Evolutionary conservation across 495 filamentous ascomycete genomes (phyloP), one percentile per base, ranked within the genome.

Genomic region (Penicillium roqueforti): DNA sequence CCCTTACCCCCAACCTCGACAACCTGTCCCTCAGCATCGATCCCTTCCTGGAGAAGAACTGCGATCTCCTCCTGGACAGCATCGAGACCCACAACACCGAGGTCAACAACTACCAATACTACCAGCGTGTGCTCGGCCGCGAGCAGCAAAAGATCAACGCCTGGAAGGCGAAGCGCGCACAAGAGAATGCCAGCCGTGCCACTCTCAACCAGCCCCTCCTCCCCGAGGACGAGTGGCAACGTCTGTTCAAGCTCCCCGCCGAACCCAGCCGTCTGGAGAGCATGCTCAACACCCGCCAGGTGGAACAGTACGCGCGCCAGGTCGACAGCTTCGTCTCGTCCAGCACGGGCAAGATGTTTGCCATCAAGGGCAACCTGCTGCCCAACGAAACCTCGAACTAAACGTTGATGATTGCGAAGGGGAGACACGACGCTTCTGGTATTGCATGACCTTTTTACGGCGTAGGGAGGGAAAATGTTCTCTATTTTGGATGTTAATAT

Each of bases 41-140:
- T 67, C 93, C 93, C 23, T 97, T 93, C 80, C 83, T 98, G n/a
- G 92, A 96, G 80, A 95, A 96, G 81, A 95, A 92, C 53, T 93
- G 89, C 73, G 92, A 98, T 66, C 83, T 95, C 57, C 83, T 98
- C 22, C 84, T 98, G 53, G 93, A 98, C 54, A 89, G 85, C 75
- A 97, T 98, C 66, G 93, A 98, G 78, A 83, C 86, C 22, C 93
- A 98, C 79, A 91, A 97, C 73, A 95, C 92, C 44, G 93, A 98
- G 74, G 86, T 92, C 68, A 98, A 97, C 82, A 98, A 98, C 80
- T 88, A 90, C 76, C 91, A 96, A 74, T 98, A 96, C 79, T 95
- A 97, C 78, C 90, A 96, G 75, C 84, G 93, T 50, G 91, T 95
- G 63, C 79, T 97, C n/a, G 86, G 85, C 22, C 89, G 93, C 46